Conservation (phyloP, 139 green algal genomes). For the Coccomyxa sp. region DNA sequence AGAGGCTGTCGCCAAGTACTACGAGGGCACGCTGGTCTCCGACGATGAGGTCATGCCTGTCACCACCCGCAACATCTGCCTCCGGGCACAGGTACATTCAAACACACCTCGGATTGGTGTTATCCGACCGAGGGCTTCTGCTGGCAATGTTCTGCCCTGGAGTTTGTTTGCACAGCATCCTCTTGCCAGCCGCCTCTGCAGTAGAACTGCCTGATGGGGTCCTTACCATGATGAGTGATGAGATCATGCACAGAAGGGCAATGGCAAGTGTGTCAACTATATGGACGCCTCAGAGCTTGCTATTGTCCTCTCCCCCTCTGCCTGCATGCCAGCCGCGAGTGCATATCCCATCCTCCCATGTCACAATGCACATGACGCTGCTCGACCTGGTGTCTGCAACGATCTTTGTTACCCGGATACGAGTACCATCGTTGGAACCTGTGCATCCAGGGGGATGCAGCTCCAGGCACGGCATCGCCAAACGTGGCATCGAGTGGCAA, state of each 20-base stretch:
- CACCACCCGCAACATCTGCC: constrained; percentile 46
- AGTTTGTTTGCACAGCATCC: constrained; percentile 5
- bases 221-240: not conserved
- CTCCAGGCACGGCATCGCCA: not conserved
- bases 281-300: no score
- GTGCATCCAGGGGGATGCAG: not conserved
- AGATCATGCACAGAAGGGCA: not conserved
- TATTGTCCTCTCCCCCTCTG: not conserved
- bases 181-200: no score
- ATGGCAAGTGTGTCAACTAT: no score
- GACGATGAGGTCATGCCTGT: constrained; percentile 62
- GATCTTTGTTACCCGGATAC: not conserved
- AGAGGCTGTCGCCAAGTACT: constrained; percentile 48
- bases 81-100: constrained; percentile 9
- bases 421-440: not conserved
- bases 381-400: not conserved
- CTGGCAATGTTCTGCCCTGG: no score
- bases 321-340: constrained; percentile 3
- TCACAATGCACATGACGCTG: not conserved
- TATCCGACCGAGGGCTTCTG: no score
- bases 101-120: not conserved
- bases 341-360: constrained; percentile 1
- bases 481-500: not conserved
- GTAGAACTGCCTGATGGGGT: not conserved
- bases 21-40: constrained; percentile 53